These are phyloP conservation scores for Daldinia eschscholtzii DNA, from an alignment of 2,329 filamentous ascomycete genomes.

Conservation along the genomic window DNA sequence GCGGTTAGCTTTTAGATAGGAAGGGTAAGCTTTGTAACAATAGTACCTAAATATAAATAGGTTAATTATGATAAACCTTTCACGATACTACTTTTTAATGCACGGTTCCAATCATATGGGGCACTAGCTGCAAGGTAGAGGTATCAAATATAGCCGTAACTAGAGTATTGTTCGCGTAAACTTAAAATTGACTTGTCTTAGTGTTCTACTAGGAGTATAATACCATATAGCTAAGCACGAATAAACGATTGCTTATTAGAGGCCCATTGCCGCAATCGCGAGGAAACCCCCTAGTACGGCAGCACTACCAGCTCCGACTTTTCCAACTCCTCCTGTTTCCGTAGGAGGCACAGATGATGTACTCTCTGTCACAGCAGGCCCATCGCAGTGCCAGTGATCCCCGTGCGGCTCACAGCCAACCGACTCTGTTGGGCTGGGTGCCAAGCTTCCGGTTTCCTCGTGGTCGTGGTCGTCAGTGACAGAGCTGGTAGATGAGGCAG, in stretches of 20 bases:
- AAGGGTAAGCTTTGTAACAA: neutral
- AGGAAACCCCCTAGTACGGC: conserved; percentile 33
- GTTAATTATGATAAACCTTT: too few relatives aligned
- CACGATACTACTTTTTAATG: too few relatives aligned
- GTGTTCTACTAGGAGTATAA: neutral
- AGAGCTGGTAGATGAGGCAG: conserved; percentile 16
- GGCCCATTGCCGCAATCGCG: conserved; percentile 22
- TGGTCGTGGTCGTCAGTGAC: conserved; percentile 24
- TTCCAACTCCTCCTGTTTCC: conserved; percentile 22
- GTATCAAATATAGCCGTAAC: conserved; percentile 1
- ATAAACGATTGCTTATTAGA: conserved; percentile 17
- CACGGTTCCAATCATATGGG: too few relatives aligned
- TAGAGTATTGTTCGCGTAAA: neutral
- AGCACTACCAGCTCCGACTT: conserved; percentile 18
- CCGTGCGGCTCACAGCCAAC: conserved; percentile 2
- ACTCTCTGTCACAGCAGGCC: conserved; percentile 28
- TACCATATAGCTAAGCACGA: neutral
- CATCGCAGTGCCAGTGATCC: conserved; percentile 53
- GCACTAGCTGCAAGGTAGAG: neutral
- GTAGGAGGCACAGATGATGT: conserved; percentile 5
- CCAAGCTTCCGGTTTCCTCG: conserved; percentile 43
- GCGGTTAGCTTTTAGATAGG: neutral
- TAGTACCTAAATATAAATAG: neutral
- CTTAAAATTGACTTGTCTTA: neutral
- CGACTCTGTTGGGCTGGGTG: conserved; percentile 45